Evolutionary conservation across 306 rosid species (phyloP).

Genomic region (Quercus gilva): DNA sequence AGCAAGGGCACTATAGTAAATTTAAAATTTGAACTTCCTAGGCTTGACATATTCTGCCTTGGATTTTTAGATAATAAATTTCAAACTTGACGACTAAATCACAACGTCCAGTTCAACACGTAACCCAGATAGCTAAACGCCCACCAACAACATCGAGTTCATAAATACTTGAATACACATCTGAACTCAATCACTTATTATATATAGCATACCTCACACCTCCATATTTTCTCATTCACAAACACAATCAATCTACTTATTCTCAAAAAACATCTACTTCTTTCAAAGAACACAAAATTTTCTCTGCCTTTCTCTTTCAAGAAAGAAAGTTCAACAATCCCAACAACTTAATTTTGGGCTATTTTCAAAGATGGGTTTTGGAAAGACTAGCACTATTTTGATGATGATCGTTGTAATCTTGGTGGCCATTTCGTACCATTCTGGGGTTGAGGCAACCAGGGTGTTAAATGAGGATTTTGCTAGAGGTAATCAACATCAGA

Average conservation of each 20-base stretch:
- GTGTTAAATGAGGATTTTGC: constrained; percentile 27
- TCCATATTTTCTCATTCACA: no score
- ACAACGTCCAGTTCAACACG: neutral
- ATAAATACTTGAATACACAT: neutral
- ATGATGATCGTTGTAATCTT: neutral
- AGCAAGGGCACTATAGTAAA: no score
- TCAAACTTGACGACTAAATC: no score
- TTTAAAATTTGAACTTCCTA: no score
- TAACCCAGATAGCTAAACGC: neutral
- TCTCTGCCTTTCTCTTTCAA: no score
- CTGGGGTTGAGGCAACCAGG: constrained; percentile 38
- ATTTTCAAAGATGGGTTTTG: neutral
- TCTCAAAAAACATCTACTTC: no score
- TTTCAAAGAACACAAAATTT: no score
- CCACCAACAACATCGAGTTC: neutral
- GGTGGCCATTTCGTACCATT: neutral
- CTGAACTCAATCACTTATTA: no score
- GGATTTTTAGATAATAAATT: no score
- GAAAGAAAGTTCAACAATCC: neutral
- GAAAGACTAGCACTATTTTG: neutral
- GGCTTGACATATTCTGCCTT: no score
- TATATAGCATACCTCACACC: no score
- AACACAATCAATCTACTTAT: no score
- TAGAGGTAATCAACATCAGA: constrained; percentile 18
- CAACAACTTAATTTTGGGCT: neutral